A percentile compares a stretch with the other conserved stretches of the same genome.
Conservation (phyloP, 768 basidiomycete species). For the Cyclocybe aegerita region DNA sequence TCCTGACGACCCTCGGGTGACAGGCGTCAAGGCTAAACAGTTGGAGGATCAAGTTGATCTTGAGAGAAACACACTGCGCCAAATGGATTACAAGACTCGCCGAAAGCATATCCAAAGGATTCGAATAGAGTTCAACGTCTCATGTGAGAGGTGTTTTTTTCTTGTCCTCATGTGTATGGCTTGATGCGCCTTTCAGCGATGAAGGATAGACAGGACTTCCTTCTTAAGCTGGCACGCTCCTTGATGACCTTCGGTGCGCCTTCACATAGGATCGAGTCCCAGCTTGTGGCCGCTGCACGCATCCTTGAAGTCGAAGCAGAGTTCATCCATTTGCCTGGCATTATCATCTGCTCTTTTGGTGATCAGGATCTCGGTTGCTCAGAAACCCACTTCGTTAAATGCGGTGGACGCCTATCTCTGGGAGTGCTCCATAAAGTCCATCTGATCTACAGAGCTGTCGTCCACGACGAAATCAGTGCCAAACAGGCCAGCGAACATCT, state of each 20-base stretch:
- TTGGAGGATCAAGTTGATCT: conserved; percentile 62
- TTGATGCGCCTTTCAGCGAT: conserved; percentile 49
- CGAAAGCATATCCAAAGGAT: conserved; percentile 64
- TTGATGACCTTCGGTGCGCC: conserved; percentile 93
- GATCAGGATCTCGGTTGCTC: conserved; percentile 88
- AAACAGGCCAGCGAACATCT: conserved; percentile 68
- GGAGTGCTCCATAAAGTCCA: conserved; percentile 87
- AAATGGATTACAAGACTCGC: conserved; percentile 67
- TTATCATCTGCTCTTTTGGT: conserved; percentile 87
- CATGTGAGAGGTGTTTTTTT: conserved; percentile 42
- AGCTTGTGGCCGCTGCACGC: conserved; percentile 82
- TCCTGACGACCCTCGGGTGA: conserved; percentile 71
- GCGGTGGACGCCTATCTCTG: conserved; percentile 72
- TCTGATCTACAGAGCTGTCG: conserved; percentile 78
- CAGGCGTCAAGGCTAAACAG: conserved; percentile 48
- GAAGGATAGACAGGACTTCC: conserved; percentile 78
- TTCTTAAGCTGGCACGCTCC: conserved; percentile 81
- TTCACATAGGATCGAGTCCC: conserved; percentile 91
- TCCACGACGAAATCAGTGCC: conserved; percentile 91
- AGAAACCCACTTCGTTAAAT: conserved; percentile 88
- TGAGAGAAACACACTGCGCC: conserved; percentile 57
- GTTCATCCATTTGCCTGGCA: conserved; percentile 81
- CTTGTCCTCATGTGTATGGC: conserved; percentile 3
- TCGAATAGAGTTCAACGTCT: conserved; percentile 74
- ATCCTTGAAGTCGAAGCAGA: conserved; percentile 91